Base-by-base conservation (phyloP, 2,329 filamentous ascomycete species). In the Colletotrichum liriopes region DNA sequence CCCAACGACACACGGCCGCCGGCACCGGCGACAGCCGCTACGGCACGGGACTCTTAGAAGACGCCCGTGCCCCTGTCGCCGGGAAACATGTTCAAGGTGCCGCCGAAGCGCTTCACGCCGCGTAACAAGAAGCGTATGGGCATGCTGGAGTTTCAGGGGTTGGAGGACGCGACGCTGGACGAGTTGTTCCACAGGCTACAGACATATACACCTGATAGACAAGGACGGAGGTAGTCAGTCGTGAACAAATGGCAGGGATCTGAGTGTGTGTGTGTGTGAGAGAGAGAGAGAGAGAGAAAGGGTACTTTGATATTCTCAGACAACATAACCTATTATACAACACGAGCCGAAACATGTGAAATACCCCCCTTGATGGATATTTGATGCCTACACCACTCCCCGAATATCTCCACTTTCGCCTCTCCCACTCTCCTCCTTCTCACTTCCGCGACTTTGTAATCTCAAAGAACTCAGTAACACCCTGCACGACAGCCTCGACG, bases 401-500 rank as follows among this genome's bases (percentile, higher is more conserved):
- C 45, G 16, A 32, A 51, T 8, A 26, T 20, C 20, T 32, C 52
- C 18, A 11, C 43, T 3, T 41, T 16, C 54, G 14, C 51, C 16
- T 18, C 23, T 1, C 14, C 23, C 49, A 0, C 7, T 29, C 45
- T 23, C 14, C 1, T 6, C 6, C 3, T 52, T 58, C 26, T 78
- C 75, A 82, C 72, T 83, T 83, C 59, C 83, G 89, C 65, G 87
- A 85, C 79, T 91, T 92, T 11, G 90, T 92, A 72, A 93, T 92
- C 77, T 92, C 88, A 77, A 96, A 96, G 74, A 96, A 94, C 79
- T 95, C 91, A 49, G 91, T 90, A 78, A 97, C 82, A 0, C 94
- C 94, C 77, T 93, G 91, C 61, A 95, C 93, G 41, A 95, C 92
- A 0, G 94, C 92, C 77, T 94, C 92, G 2, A 96, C 93, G 77